Conservation (phyloP, 441 rosid species). For the Geranium incanum region DNA sequence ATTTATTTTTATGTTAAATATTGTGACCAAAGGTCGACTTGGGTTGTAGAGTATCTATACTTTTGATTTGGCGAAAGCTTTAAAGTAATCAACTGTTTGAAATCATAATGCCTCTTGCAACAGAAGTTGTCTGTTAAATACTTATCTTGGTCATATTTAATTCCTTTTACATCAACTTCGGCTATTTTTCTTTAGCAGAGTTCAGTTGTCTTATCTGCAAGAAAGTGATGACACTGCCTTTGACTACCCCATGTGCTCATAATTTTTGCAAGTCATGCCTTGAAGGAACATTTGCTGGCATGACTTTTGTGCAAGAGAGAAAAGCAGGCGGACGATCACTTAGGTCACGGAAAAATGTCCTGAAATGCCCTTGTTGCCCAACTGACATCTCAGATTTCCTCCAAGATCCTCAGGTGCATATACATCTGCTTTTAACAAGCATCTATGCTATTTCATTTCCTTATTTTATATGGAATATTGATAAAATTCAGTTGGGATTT, state of each 20-base stretch:
- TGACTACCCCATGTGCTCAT: conserved; percentile 62
- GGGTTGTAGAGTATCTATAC: no score
- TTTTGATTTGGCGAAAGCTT: no score
- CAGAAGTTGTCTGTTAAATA: background rate
- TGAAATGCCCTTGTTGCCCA: conserved; percentile 61
- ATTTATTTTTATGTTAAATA: background rate
- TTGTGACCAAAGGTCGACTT: background rate
- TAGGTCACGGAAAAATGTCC: conserved; percentile 44
- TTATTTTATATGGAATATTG: background rate
- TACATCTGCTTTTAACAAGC: background rate
- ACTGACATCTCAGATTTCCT: conserved; percentile 56
- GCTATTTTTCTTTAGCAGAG: conserved; percentile 30
- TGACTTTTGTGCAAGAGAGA: conserved; percentile 37
- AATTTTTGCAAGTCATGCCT: conserved; percentile 55
- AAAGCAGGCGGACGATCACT: conserved; percentile 46
- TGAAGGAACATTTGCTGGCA: conserved; percentile 45
- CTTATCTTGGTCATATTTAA: background rate
- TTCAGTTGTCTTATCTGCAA: conserved; percentile 43
- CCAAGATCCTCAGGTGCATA: conserved; percentile 46
- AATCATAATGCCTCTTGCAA: background rate
- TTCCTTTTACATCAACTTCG: conserved; percentile 1
- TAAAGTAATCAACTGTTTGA: background rate
- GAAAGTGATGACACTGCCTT: conserved; percentile 44
- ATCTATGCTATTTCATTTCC: background rate
- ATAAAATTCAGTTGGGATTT: background rate